Evolutionary conservation across 2,329 filamentous ascomycete species (phyloP).

Genomic region (Chaetomiaceae sp.): DNA sequence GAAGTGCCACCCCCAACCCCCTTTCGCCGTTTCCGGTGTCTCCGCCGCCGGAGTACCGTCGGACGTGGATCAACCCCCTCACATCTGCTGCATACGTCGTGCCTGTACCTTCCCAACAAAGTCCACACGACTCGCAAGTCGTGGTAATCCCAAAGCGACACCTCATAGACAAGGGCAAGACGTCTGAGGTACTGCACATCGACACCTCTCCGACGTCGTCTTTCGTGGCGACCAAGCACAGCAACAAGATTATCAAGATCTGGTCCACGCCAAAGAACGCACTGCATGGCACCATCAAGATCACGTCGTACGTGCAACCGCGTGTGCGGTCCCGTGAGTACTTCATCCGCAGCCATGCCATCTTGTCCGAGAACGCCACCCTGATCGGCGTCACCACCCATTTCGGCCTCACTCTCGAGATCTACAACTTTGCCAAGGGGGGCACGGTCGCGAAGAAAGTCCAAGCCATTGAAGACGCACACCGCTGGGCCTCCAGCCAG

Average conservation of each 20-base stretch:
- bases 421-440: slow-evolving; percentile 34
- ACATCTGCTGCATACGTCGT: not conserved
- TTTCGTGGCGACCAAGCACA: slow-evolving; percentile 29
- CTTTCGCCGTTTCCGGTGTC: slow-evolving; percentile 1
- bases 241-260: slow-evolving; percentile 25
- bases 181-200: slow-evolving; percentile 30
- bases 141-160: slow-evolving; percentile 14
- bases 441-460: slow-evolving; percentile 28
- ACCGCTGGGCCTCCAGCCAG: slow-evolving; percentile 33
- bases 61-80: slow-evolving; percentile 1
- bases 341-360: slow-evolving; percentile 36
- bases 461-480: slow-evolving; percentile 33
- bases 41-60: slow-evolving; percentile 8
- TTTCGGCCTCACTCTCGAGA: slow-evolving; percentile 34
- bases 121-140: slow-evolving; percentile 3
- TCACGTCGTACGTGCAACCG: slow-evolving; percentile 34
- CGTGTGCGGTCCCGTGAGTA: slow-evolving; percentile 35
- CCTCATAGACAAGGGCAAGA: slow-evolving; percentile 21
- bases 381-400: slow-evolving; percentile 33
- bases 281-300: slow-evolving; percentile 30
- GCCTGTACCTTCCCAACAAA: not conserved
- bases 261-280: slow-evolving; percentile 22
- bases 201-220: slow-evolving; percentile 29
- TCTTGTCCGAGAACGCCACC: slow-evolving; percentile 33
- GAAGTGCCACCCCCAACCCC: not conserved